Evolutionary conservation across 192 early-diverging fungal genomes (phyloP).

Genomic region (Pilobolus umbonatus): DNA sequence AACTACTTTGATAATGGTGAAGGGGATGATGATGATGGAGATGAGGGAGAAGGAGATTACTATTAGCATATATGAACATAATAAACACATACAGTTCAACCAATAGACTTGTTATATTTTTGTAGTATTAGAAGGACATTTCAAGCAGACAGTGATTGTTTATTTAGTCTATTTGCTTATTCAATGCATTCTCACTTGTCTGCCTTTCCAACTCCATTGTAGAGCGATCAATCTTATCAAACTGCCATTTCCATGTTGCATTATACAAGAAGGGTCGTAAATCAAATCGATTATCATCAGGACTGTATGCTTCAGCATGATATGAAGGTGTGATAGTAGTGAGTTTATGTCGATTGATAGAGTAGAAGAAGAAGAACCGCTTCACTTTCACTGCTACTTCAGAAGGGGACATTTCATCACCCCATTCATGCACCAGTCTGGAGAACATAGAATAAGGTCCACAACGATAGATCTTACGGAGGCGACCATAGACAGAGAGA

Average conservation of each 20-base stretch:
- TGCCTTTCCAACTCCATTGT: constrained; percentile 40
- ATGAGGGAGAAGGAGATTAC: constrained; percentile 18
- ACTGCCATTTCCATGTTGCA: constrained; percentile 91
- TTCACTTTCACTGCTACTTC: constrained; percentile 92
- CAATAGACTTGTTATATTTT: too few relatives aligned
- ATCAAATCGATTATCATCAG: constrained; percentile 98
- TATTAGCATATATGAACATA: neutral
- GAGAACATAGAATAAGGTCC: constrained; percentile 96
- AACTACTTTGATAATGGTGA: constrained; percentile 42
- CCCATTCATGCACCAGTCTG: constrained; percentile 82
- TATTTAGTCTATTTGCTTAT: constrained; percentile 11
- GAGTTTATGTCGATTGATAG: constrained; percentile 99
- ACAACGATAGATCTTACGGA: constrained; percentile 82
- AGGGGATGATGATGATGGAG: constrained; percentile 31
- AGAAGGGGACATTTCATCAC: constrained; percentile 47
- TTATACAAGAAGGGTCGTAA: constrained; percentile 95
- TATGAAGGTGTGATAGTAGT: constrained; percentile 94
- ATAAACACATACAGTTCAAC: neutral
- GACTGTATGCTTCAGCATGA: constrained; percentile 92
- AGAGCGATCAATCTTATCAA: constrained; percentile 71
- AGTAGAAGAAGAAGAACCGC: constrained; percentile 92
- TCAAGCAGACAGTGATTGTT: too few relatives aligned
- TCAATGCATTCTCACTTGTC: neutral
- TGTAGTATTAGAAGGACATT: too few relatives aligned
- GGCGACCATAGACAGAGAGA: constrained; percentile 81